Evolutionary conservation across 768 basidiomycete species (phyloP), one percentile per base, ranked within the genome.

Genomic region (Russula sp.): DNA sequence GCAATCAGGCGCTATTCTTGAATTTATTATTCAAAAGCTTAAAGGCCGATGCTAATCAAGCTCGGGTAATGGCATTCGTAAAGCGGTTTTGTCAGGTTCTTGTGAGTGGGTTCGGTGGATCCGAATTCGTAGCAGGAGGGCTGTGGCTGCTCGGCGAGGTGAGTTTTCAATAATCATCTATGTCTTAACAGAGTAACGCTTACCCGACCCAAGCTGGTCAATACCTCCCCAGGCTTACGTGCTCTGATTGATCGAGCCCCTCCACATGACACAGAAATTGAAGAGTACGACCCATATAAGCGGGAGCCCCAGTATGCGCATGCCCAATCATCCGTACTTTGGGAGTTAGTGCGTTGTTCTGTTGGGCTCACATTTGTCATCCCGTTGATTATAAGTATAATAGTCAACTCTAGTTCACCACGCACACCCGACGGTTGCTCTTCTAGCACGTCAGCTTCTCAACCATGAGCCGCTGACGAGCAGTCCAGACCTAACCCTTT

Each of bases 1-100:
- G 88, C 2, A 98, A 98, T 72, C 94, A 98, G 73, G 94, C 94
- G 6, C 90, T 98, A 87, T 98, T 96, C 74, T 83, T 99, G 61
- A 98, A 98, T 72, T 76, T 99, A 20, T 74, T 98, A 22, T 95
- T 95, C 83, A 94, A 92, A 70, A 57, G 62, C 26, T 22, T 63
- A 14, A 57, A 63, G 32, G 38, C 49, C 11, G 55, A 57, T 57
- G 8, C 56, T 1, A n/a, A 63, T 22, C 38, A 51, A 52, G 16
- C 38, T 22, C 62, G 62, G 13, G 22, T 44, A 10, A 34, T 57
- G 62, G 38, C 62, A 6, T 51, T 63, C 38, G 62, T 51, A 30
- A 63, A 63, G 24, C 55, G 62, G 8, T 63, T 63, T 26, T 63
- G 62, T 50, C 62, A 63, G 75, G 80, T 93, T 49, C 77, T 63